Conservation (phyloP, 805 yeast genomes). For the Saturnispora quitensis region DNA sequence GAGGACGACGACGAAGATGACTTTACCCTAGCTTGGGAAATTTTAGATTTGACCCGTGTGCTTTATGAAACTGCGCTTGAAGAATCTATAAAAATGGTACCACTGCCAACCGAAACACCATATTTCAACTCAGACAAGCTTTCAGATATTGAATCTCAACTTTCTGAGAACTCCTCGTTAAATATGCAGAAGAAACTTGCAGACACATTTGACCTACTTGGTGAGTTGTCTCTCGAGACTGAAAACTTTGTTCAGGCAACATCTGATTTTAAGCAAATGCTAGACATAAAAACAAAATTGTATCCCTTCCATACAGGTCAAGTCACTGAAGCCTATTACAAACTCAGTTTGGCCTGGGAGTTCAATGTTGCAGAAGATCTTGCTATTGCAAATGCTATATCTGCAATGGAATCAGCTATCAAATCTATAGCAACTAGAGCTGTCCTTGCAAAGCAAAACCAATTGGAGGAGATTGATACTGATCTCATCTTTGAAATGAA, state of each 20-base stretch:
- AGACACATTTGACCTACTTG: slow-evolving; percentile 69
- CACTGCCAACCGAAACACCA: slow-evolving; percentile 11
- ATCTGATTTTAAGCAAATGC: slow-evolving; percentile 51
- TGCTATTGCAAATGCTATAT: slow-evolving; percentile 45
- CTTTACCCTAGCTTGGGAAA: slow-evolving; percentile 84
- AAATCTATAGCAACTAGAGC: slow-evolving; percentile 35
- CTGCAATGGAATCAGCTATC: slow-evolving; percentile 32
- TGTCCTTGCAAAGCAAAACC: slow-evolving; percentile 1
- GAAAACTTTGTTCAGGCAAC: slow-evolving; percentile 80
- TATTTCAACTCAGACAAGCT: slow-evolving; percentile 17
- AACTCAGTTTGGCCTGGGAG: slow-evolving; percentile 71
- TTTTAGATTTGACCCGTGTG: slow-evolving; percentile 68
- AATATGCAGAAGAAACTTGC: slow-evolving; percentile 45
- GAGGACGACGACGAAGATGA: slow-evolving; percentile 50
- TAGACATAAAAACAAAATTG: slow-evolving; percentile 44
- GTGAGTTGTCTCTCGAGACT: slow-evolving; percentile 84
- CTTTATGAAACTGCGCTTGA: slow-evolving; percentile 38
- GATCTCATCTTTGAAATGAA: slow-evolving; percentile 48
- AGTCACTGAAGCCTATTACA: slow-evolving; percentile 73
- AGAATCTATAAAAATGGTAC: background rate
- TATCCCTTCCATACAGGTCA: slow-evolving; percentile 45
- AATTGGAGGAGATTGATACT: slow-evolving; percentile 25
- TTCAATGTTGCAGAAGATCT: slow-evolving; percentile 41
- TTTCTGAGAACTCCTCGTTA: background rate
- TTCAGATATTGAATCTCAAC: slow-evolving; percentile 6